Evolutionary conservation across 192 early-diverging fungal species (phyloP).

Genomic region (Entophlyctis helioformis): DNA sequence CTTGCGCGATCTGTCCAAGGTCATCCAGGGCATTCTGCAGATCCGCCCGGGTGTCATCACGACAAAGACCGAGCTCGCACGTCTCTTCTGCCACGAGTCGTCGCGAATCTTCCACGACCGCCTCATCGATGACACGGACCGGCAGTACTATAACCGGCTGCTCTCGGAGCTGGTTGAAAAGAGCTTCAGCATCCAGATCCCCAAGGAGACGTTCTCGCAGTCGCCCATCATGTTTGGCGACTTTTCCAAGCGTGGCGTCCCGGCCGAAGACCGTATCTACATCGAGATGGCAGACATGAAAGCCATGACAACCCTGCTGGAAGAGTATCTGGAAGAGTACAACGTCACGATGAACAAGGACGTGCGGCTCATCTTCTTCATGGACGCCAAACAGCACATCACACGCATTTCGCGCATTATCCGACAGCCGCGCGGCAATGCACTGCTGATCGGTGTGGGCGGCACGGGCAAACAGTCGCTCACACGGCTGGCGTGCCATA

Average conservation of each 20-base stretch:
- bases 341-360: constrained; percentile 50
- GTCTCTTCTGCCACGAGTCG: constrained; percentile 45
- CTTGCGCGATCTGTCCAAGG: constrained; percentile 43
- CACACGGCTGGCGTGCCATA: constrained; percentile 45
- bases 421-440: constrained; percentile 46
- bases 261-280: constrained; percentile 42
- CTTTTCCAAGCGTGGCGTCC: constrained; percentile 41
- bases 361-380: constrained; percentile 43
- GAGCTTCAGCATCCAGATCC: constrained; percentile 36
- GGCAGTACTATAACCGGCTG: constrained; percentile 38
- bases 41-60: constrained; percentile 20
- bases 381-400: constrained; percentile 50
- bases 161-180: constrained; percentile 45
- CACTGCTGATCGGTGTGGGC: constrained; percentile 44
- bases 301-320: constrained; percentile 34
- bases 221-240: constrained; percentile 50
- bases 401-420: constrained; percentile 41
- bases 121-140: constrained; percentile 42
- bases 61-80: constrained; percentile 34
- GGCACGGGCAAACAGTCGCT: constrained; percentile 49
- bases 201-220: constrained; percentile 30
- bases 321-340: constrained; percentile 55
- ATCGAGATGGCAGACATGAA: constrained; percentile 45
- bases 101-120: constrained; percentile 46
- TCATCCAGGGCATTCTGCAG: constrained; percentile 44